A percentile compares a stretch with the other conserved stretches of the same genome.
These are phyloP conservation scores for Brassica cretica DNA, from an alignment of 345 rosid genomes.

Conservation along the genomic window DNA sequence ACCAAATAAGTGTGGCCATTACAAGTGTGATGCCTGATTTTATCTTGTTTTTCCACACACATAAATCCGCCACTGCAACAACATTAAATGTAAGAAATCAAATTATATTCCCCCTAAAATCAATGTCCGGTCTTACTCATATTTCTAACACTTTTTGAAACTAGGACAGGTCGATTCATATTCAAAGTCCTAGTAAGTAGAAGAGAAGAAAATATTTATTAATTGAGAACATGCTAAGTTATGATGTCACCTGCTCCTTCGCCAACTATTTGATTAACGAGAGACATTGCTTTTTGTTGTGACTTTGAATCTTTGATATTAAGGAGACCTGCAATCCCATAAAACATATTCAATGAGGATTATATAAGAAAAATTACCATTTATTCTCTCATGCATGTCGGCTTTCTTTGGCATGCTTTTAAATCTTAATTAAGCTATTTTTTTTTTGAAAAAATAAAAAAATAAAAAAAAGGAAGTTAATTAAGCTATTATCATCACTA, in stretches of 20 bases:
- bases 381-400: conserved; percentile 8
- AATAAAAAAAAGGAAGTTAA: too few species aligned
- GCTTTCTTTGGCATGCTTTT: conserved; percentile 11
- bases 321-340: conserved; percentile 1
- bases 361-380: conserved; percentile 13
- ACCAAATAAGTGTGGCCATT: conserved; percentile 29
- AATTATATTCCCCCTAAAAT: neutral
- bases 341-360: neutral
- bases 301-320: neutral
- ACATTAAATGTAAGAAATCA: neutral
- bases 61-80: conserved; percentile 32
- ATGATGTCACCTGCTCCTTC: conserved; percentile 33
- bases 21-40: conserved; percentile 25
- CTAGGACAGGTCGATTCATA: neutral
- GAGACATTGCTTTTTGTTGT: conserved; percentile 24
- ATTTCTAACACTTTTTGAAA: neutral
- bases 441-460: too few species aligned
- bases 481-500: neutral
- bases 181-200: neutral
- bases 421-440: conserved; percentile 3
- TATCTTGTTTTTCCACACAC: conserved; percentile 30
- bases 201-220: neutral
- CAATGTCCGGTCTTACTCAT: neutral
- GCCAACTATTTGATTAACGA: conserved; percentile 19
- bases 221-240: neutral